Percentiles rank a stretch among this genome's conserved stretches.
phyloP scores from a whole-genome alignment of 108 stramenopile species.

The Conticribra weissflogii region DNA sequence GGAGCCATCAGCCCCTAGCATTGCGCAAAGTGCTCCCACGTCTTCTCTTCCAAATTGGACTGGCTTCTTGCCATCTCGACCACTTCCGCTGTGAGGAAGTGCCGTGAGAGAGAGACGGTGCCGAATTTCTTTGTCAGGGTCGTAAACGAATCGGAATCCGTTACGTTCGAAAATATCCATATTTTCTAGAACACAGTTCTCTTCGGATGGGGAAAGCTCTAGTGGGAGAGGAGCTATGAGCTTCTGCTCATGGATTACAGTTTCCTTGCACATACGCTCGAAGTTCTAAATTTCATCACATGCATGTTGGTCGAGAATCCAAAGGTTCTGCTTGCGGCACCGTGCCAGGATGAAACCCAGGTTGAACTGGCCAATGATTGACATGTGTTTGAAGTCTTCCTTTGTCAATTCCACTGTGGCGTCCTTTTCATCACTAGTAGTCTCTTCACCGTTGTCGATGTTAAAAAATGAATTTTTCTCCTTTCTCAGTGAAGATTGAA shows the following conservation, averaged over 20 bases:
- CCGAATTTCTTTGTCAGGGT: constrained; percentile 74
- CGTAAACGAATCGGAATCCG: constrained; percentile 88
- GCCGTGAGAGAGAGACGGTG: constrained; percentile 86
- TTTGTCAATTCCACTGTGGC: constrained; percentile 53
- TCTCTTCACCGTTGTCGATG: constrained; percentile 1
- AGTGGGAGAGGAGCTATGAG: constrained; percentile 82
- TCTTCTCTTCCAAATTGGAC: constrained; percentile 95
- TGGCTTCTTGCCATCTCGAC: constrained; percentile 81
- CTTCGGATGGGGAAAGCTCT: constrained; percentile 88
- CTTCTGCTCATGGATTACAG: constrained; percentile 82
- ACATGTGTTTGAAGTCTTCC: constrained; percentile 77
- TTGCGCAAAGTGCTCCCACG: constrained; percentile 87
- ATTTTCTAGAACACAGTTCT: constrained; percentile 89
- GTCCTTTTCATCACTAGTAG: constrained; percentile 7
- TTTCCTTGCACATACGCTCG: constrained; percentile 68
- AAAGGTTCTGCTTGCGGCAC: constrained; percentile 80
- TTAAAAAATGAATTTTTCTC: constrained; percentile 1
- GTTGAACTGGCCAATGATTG: constrained; percentile 94
- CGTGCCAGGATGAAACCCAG: constrained; percentile 92
- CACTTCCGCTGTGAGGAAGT: constrained; percentile 90
- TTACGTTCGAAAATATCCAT: constrained; percentile 90
- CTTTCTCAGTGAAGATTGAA: constrained; percentile 22
- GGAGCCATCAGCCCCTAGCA: constrained; percentile 76
- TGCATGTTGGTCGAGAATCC: constrained; percentile 97
- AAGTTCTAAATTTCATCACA: constrained; percentile 88